Evolutionary conservation across 257 asterid genomes (phyloP).

Genomic region (Leptodermis oblonga): DNA sequence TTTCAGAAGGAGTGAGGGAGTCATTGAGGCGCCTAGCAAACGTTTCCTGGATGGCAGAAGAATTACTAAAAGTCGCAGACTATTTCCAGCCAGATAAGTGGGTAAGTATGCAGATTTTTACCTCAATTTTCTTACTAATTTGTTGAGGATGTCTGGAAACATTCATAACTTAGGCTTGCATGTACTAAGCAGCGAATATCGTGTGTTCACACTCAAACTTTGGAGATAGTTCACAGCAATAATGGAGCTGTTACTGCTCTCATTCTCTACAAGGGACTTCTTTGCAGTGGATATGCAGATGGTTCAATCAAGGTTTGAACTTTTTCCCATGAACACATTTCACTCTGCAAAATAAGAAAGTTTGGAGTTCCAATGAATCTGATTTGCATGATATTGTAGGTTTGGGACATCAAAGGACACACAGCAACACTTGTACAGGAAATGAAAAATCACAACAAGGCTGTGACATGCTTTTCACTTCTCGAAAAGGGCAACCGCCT

Average conservation of each 20-base stretch:
- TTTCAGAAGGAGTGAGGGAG: constrained; percentile 85
- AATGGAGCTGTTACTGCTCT: constrained; percentile 85
- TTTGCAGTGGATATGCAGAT: constrained; percentile 78
- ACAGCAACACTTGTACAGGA: constrained; percentile 54
- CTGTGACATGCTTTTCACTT: constrained; percentile 71
- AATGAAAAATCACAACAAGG: constrained; percentile 61
- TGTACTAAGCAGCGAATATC: constrained; percentile 70
- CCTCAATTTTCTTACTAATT: background rate
- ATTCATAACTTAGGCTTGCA: background rate
- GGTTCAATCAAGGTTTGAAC: constrained; percentile 73
- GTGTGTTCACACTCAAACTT: constrained; percentile 78
- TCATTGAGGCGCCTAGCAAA: constrained; percentile 82
- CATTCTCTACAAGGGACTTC: constrained; percentile 69
- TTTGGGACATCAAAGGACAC: constrained; percentile 84
- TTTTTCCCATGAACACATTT: constrained; percentile 4
- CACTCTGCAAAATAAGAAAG: background rate
- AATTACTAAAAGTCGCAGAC: constrained; percentile 83
- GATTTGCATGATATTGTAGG: constrained; percentile 35
- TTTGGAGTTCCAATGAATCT: background rate
- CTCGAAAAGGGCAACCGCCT: constrained; percentile 72
- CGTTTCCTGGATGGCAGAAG: constrained; percentile 95
- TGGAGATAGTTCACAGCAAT: constrained; percentile 55
- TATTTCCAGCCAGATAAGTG: constrained; percentile 92
- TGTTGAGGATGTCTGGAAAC: background rate
- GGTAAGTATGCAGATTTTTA: constrained; percentile 46